Evolutionary conservation across 345 rosid species (phyloP), one percentile per base, ranked within the genome.

Genomic region (Erodium maritimum): DNA sequence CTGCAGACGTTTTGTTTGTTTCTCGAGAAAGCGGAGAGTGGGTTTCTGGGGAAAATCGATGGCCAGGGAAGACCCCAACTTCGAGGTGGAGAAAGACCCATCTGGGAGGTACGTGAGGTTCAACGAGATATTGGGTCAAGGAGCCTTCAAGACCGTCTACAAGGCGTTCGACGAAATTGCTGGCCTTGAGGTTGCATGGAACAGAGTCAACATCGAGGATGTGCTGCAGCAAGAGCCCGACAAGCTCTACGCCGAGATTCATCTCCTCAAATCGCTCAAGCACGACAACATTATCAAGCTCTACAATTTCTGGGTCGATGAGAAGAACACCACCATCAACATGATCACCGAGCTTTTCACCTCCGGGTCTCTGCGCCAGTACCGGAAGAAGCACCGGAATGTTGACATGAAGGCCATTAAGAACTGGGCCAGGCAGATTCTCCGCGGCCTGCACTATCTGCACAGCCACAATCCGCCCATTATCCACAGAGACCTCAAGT

Each of bases 131-230:
- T 65, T 91, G 74, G 97, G 97, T 61, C 82, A 71, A 74, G 97
- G 97, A 64, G 97, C 97, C 50, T 91, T 84, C 87, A 91, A 91
- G 88, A 86, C 86, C 69, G 97, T 91, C 83, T 88, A 91, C 85
- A 91, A 80, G 77, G 96, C 88, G 57, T 91, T 91, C 66, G 98
- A 91, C 65, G 84, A 91, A 74, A 73, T 78, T 62, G 76, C 84
- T 60, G 96, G 98, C 37, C 83, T 88, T 46, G 96, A 91, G 63
- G 96, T 88, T 45, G 98, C 98, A 19, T 91, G 98, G 98, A 88
- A 86, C 77, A 86, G 79, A 63, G 83, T 88, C 46, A 64, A 74
- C 52, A 75, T 91, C 23, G 95, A 91, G 61, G 93, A 86, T 66
- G 93, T 84, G 76, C 76, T 80, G 57, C 87, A 90, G 55, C 84